Evolutionary conservation across 2,329 filamentous ascomycete genomes (phyloP).

Genomic region (Sporothrix protearum): DNA sequence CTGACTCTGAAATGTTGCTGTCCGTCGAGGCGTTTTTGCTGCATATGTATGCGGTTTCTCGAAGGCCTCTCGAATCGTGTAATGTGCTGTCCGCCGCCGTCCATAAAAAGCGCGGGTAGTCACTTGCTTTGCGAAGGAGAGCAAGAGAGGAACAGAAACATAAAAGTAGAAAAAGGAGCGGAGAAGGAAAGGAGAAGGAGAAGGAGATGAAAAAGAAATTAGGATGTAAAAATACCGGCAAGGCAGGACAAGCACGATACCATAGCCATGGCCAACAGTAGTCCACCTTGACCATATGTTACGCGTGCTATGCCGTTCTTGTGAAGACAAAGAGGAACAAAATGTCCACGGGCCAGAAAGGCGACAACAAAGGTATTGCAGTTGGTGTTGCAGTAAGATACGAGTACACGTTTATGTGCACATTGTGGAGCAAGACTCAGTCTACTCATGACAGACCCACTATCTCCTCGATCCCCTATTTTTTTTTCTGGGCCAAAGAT

Average conservation of each 20-base stretch:
- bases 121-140: not conserved
- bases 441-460: not conserved
- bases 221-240: not conserved
- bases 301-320: not conserved
- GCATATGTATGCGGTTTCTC: no score
- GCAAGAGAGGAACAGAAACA: not conserved
- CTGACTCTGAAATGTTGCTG: no score
- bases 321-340: not conserved
- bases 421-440: not conserved
- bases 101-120: not conserved
- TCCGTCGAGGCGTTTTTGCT: no score
- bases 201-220: not conserved
- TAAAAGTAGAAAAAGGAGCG: no score
- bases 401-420: not conserved
- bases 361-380: not conserved
- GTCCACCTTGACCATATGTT: no score
- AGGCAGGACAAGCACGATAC: no score
- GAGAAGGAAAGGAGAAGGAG: not conserved
- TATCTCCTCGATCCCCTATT: not conserved
- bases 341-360: not conserved
- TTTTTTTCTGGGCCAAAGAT: conserved; percentile 5
- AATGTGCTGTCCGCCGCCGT: no score
- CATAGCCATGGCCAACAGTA: no score
- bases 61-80: no score
- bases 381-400: not conserved